Conservation (phyloP, 1,284 basidiomycete species). For the Puccinia sorghi region DNA sequence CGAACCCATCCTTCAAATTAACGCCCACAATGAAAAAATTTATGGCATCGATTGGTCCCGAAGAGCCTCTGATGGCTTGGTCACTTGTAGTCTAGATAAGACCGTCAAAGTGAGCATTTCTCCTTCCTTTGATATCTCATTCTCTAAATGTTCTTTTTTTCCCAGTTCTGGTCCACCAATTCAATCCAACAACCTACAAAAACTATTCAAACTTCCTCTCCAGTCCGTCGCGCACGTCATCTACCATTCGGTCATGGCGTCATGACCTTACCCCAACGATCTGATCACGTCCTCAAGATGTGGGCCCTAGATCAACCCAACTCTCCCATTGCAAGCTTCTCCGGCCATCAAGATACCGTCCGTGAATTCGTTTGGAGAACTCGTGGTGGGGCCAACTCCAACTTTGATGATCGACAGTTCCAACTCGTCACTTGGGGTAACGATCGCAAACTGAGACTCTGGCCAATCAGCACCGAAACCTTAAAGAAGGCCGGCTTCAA, state of each 20-base stretch:
- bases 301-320: slow-evolving; percentile 65
- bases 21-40: slow-evolving; percentile 81
- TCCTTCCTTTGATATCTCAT: slow-evolving; percentile 25
- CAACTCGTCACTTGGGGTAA: slow-evolving; percentile 97
- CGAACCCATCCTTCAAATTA: slow-evolving; percentile 72
- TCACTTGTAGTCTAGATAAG: slow-evolving; percentile 89
- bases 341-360: slow-evolving; percentile 87
- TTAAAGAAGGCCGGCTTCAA: slow-evolving; percentile 62
- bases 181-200: slow-evolving; percentile 62
- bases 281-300: slow-evolving; percentile 81
- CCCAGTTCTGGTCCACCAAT: slow-evolving; percentile 47
- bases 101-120: slow-evolving; percentile 73
- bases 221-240: slow-evolving; percentile 90
- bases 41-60: slow-evolving; percentile 96
- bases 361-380: slow-evolving; percentile 98
- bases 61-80: slow-evolving; percentile 69
- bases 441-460: slow-evolving; percentile 86
- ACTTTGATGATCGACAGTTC: slow-evolving; percentile 70
- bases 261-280: slow-evolving; percentile 84
- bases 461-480: slow-evolving; percentile 75
- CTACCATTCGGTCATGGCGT: slow-evolving; percentile 90
- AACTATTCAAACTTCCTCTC: slow-evolving; percentile 75
- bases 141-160: slow-evolving; percentile 3
- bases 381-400: slow-evolving; percentile 61
- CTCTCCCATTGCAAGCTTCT: slow-evolving; percentile 72